A percentile compares a stretch with the other conserved stretches of the same genome.
phyloP scores from a whole-genome alignment of 805 yeast genomes.

The Starmerella sirachaensis region DNA sequence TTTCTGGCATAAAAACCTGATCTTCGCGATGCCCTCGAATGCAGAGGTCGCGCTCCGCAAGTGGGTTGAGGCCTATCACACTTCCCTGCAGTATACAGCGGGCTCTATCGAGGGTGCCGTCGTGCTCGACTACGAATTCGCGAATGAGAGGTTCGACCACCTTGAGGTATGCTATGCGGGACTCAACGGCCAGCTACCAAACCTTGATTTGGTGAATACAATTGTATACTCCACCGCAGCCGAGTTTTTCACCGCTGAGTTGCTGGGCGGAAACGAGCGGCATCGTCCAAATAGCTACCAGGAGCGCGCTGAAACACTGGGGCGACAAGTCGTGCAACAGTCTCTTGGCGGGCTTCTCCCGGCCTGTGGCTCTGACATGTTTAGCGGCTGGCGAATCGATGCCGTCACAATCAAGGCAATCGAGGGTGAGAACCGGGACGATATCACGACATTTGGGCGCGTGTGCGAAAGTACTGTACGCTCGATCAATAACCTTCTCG shows the following conservation, averaged over 20 bases:
- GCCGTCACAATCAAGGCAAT: conserved; percentile 66
- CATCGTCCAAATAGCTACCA: conserved; percentile 32
- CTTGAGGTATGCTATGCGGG: conserved; percentile 75
- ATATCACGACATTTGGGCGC: conserved; percentile 86
- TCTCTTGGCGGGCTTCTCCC: conserved; percentile 47
- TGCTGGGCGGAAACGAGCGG: conserved; percentile 55
- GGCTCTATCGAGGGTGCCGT: conserved; percentile 90
- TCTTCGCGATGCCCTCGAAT: conserved; percentile 70
- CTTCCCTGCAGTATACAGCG: conserved; percentile 72
- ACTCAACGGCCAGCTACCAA: conserved; percentile 89
- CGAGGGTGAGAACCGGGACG: conserved; percentile 46
- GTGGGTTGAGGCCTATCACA: conserved; percentile 94
- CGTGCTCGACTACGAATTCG: conserved; percentile 63
- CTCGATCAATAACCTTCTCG: conserved; percentile 80
- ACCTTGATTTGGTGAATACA: conserved; percentile 75
- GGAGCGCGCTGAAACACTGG: conserved; percentile 43
- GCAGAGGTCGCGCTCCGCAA: conserved; percentile 54
- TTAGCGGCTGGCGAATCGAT: conserved; percentile 93
- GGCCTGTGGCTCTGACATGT: conserved; percentile 63
- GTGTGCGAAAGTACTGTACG: conserved; percentile 77
- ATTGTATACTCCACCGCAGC: conserved; percentile 63
- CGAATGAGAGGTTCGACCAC: conserved; percentile 55
- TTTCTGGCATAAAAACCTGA: conserved; percentile 90
- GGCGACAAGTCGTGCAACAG: conserved; percentile 55
- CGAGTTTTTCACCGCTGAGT: conserved; percentile 57